Evolutionary conservation across 305 asterid genomes (phyloP).

Genomic region (Solanum hybrid): DNA sequence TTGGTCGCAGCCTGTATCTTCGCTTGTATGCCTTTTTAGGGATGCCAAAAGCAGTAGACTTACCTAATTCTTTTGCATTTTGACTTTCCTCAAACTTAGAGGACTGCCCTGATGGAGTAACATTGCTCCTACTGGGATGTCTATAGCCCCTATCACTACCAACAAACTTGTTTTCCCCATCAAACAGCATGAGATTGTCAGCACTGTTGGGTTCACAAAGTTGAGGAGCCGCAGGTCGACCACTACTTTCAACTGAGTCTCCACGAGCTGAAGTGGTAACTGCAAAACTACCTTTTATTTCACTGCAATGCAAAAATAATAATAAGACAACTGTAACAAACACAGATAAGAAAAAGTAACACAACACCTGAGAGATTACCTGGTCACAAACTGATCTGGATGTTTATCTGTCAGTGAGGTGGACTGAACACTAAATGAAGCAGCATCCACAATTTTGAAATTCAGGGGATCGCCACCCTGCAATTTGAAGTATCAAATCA

Average conservation of each 20-base stretch:
- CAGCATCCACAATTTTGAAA: slow-evolving; percentile 14
- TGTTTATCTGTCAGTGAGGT: slow-evolving; percentile 19
- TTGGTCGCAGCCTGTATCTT: slow-evolving; percentile 15
- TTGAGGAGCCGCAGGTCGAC: slow-evolving; percentile 17
- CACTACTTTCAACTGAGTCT: slow-evolving; percentile 24
- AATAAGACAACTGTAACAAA: background rate
- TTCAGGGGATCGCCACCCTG: slow-evolving; percentile 27
- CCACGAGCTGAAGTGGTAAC: slow-evolving; percentile 18
- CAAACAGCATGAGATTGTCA: slow-evolving; percentile 26
- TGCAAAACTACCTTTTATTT: slow-evolving; percentile 22
- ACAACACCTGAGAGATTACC: slow-evolving; percentile 1
- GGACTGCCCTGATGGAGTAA: slow-evolving; percentile 8
- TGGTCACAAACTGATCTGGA: slow-evolving; percentile 16
- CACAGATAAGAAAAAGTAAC: background rate
- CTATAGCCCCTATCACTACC: slow-evolving; percentile 1
- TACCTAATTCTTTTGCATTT: slow-evolving; percentile 8
- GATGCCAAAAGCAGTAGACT: slow-evolving; percentile 12
- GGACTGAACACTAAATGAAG: slow-evolving; percentile 20
- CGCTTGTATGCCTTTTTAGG: slow-evolving; percentile 23
- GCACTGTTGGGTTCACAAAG: slow-evolving; percentile 24
- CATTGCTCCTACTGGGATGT: slow-evolving; percentile 5
- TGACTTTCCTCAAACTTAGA: slow-evolving; percentile 10
- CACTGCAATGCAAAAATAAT: slow-evolving; percentile 7
- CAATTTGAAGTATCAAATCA: background rate
- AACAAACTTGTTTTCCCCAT: slow-evolving; percentile 12